phyloP scores from a whole-genome alignment of 805 yeast species.

The Saturnispora dispora region DNA sequence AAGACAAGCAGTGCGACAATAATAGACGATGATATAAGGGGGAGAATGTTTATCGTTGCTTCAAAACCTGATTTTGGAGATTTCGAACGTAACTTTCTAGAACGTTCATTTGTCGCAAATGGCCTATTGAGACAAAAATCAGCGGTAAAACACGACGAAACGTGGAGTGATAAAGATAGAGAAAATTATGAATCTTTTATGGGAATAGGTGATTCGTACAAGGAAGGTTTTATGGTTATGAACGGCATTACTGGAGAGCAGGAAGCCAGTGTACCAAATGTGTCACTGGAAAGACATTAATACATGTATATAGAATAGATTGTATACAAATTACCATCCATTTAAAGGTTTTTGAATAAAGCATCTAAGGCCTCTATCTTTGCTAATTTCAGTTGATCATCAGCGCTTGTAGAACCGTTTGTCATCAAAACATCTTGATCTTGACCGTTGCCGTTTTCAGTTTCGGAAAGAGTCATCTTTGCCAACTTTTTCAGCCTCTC shows the following conservation, averaged over 20 bases:
- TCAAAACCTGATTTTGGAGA: conserved; percentile 17
- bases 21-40: conserved; percentile 8
- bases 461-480: not conserved
- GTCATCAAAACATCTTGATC: conserved; percentile 2
- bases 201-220: not conserved
- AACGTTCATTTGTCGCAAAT: conserved; percentile 21
- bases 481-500: conserved; percentile 13
- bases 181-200: conserved; percentile 2
- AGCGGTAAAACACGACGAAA: conserved; percentile 18
- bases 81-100: conserved; percentile 26
- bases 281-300: not conserved
- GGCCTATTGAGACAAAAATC: conserved; percentile 21
- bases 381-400: not conserved
- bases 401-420: not conserved
- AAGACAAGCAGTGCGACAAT: not conserved
- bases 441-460: not conserved
- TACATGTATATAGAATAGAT: not conserved
- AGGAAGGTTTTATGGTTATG: not conserved
- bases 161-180: conserved; percentile 11
- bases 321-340: not conserved
- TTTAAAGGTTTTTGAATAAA: not conserved
- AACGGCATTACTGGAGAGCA: not conserved
- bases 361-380: conserved; percentile 1
- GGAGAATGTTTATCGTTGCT: conserved; percentile 16
- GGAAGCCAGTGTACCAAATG: not conserved